Base-by-base conservation (phyloP, 1,139 yeast species). In the Eremothecium coryli region DNA sequence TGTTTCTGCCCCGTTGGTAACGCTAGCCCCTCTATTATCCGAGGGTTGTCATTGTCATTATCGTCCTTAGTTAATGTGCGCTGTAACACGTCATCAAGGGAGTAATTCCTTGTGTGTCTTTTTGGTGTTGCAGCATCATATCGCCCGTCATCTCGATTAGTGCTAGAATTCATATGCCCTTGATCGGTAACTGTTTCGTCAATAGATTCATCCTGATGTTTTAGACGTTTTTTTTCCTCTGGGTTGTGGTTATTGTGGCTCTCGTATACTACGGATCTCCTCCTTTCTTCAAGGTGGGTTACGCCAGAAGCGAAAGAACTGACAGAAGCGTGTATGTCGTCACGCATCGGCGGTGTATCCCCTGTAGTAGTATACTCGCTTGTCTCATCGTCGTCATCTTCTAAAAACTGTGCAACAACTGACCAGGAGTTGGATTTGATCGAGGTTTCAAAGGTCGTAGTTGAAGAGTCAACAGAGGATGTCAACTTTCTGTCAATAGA, bases 51-150 rank as follows among this genome's bases (percentile, higher is more conserved):
- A 18, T 44, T 38, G 5, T 14, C 22, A 18, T 44, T 38, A 7
- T 41, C 42, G 27, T 46, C 46, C 16, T 47, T 40, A 20, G 48
- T 49, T 23, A 54, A 36, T 4, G 59, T 54, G 5, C 52, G 45
- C 32, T 52, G 50, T 21, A 54, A 32, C 26, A 54, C 48, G 30
- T 52, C 58, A 38, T 54, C 59, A 23, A 54, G 49, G 4, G 30
- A 27, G 14, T n/a, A 14, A 14, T 27, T 14, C 22, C 30, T 16
- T 11, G 20, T 9, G 17, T 16, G 30, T 7, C 22, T n/a, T 14
- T 27, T 17, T 17, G 22, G 30, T n/a, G 30, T 27, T 12, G 10
- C 28, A 3, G 14, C 28, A 6, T 14, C 28, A n/a, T n/a, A 25
- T n/a, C 15, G 28, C 12, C 10, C 5, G 5, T 25, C 15, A 11